These are phyloP conservation scores for Irpex sp. DNA, from an alignment of 1,284 basidiomycete genomes.

Conservation along the genomic window DNA sequence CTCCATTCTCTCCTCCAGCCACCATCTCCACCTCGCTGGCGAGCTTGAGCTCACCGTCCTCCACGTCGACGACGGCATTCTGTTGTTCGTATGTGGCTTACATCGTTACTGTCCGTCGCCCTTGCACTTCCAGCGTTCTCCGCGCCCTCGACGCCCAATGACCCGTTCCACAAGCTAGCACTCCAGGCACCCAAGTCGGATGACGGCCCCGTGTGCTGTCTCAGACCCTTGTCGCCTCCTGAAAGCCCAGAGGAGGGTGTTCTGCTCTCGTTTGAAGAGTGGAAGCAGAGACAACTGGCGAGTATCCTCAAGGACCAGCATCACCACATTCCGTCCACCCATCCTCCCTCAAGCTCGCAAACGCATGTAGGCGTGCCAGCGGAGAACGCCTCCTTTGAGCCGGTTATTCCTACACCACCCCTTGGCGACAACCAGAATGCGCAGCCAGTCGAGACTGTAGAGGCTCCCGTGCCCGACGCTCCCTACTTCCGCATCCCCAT, in stretches of 20 bases:
- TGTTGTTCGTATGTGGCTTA: neutral
- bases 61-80: slow-evolving; percentile 1
- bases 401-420: neutral
- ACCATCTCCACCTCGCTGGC: slow-evolving; percentile 1
- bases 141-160: slow-evolving; percentile 44
- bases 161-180: slow-evolving; percentile 57
- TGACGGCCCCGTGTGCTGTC: slow-evolving; percentile 62
- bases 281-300: slow-evolving; percentile 70
- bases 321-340: slow-evolving; percentile 5
- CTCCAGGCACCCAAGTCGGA: slow-evolving; percentile 42
- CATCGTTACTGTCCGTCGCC: slow-evolving; percentile 36
- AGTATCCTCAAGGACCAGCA: slow-evolving; percentile 27
- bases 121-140: slow-evolving; percentile 36
- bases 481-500: slow-evolving; percentile 68
- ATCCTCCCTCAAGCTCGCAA: slow-evolving; percentile 18
- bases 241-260: slow-evolving; percentile 56
- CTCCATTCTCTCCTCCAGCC: neutral
- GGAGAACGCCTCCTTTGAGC: slow-evolving; percentile 1
- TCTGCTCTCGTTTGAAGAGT: slow-evolving; percentile 86
- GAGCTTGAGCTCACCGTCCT: neutral
- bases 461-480: slow-evolving; percentile 32
- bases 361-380: slow-evolving; percentile 15
- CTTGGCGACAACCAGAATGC: neutral
- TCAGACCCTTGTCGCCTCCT: slow-evolving; percentile 48
- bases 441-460: slow-evolving; percentile 11